These are phyloP conservation scores for Albophoma yamanashiensis DNA, from an alignment of 2,329 filamentous ascomycete genomes.

Conservation along the genomic window DNA sequence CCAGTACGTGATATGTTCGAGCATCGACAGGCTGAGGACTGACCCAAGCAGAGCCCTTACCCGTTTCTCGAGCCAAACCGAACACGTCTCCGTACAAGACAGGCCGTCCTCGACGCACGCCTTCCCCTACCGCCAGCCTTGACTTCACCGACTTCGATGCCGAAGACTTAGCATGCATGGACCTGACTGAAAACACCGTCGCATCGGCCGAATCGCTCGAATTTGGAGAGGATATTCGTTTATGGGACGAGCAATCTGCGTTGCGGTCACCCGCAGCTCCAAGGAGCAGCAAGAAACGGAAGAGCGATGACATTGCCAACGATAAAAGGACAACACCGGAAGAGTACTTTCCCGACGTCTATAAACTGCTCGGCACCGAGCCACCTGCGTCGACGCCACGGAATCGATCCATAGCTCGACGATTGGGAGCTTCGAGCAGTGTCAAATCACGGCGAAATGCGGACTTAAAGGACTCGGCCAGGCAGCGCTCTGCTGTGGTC, in stretches of 20 bases:
- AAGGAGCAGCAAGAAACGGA: constrained; percentile 38
- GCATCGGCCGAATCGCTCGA: constrained; percentile 22
- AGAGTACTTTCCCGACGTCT: constrained; percentile 44
- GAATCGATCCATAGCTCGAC: constrained; percentile 11
- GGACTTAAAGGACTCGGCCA: constrained; percentile 6
- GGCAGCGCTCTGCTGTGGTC: background rate
- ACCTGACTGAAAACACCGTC: constrained; percentile 26
- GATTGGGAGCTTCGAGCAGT: constrained; percentile 9
- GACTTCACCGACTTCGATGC: constrained; percentile 24
- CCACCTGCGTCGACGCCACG: constrained; percentile 24
- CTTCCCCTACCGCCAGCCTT: constrained; percentile 12
- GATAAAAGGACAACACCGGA: constrained; percentile 23
- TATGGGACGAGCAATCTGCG: constrained; percentile 33
- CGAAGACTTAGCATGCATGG: constrained; percentile 26
- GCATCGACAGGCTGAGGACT: background rate
- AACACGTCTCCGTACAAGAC: constrained; percentile 16
- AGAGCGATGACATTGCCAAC: constrained; percentile 34
- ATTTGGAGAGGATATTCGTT: constrained; percentile 24
- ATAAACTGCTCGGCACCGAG: constrained; percentile 33
- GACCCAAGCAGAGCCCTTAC: background rate
- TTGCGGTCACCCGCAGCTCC: constrained; percentile 24
- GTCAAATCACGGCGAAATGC: constrained; percentile 7
- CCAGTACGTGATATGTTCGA: constrained; percentile 1
- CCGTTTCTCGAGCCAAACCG: constrained; percentile 10
- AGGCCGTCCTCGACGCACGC: constrained; percentile 5